phyloP scores from a whole-genome alignment of 176 grass and related monocot genomes.

The Saccharum spontaneum region DNA sequence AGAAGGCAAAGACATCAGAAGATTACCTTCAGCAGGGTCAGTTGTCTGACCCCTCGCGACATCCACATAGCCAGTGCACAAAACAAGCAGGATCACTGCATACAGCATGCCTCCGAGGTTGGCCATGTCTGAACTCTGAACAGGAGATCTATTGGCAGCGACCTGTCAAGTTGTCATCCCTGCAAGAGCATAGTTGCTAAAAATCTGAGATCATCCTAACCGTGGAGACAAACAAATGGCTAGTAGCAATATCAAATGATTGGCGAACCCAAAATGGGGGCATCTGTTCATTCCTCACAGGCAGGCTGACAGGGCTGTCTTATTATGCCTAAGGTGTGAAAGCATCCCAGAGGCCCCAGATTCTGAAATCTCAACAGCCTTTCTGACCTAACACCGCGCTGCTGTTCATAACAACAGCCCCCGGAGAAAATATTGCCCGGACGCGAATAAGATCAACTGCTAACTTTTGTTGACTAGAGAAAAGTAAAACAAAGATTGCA shows the following conservation, averaged over 20 bases:
- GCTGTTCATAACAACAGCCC: constrained; percentile 21
- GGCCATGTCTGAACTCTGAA: constrained; percentile 47
- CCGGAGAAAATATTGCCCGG: constrained; percentile 6
- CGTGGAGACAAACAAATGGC: neutral
- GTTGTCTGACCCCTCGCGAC: constrained; percentile 47
- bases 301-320: neutral
- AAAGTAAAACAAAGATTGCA: constrained; percentile 20
- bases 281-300: neutral
- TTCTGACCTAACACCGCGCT: constrained; percentile 13
- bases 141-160: constrained; percentile 7
- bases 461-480: constrained; percentile 29
- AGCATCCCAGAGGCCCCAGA: constrained; percentile 3
- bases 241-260: neutral
- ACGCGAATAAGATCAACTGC: constrained; percentile 7
- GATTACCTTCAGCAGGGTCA: constrained; percentile 81
- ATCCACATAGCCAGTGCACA: constrained; percentile 41
- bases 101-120: constrained; percentile 23
- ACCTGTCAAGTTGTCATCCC: constrained; percentile 28
- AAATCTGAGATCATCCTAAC: constrained; percentile 23
- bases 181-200: neutral
- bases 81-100: constrained; percentile 37
- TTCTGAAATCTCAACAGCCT: neutral
- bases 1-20: neutral
- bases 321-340: constrained; percentile 29
- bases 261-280: constrained; percentile 11